Conservation (phyloP, 176 grass and related monocot species). For the Eragrostis curvula region DNA sequence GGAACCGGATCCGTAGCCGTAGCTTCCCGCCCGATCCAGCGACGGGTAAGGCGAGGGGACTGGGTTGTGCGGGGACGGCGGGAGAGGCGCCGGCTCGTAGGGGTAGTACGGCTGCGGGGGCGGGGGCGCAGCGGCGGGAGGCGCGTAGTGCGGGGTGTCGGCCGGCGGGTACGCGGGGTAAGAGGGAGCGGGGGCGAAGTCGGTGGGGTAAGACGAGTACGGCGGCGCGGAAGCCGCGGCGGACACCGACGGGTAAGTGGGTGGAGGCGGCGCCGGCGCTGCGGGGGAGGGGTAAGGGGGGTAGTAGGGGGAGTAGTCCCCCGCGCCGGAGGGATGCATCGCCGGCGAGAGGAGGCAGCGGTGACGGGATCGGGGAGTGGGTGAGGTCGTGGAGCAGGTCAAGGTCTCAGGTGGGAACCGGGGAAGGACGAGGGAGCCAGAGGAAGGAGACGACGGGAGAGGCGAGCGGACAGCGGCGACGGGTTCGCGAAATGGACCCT, state of each 20-base stretch:
- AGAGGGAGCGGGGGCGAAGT: constrained; percentile 44
- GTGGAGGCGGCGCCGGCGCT: constrained; percentile 6
- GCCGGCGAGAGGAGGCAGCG: constrained; percentile 11
- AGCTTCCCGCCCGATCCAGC: constrained; percentile 45
- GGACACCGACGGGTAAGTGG: constrained; percentile 52
- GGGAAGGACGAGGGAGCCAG: not conserved
- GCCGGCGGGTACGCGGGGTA: constrained; percentile 56
- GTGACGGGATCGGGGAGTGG: constrained; percentile 36
- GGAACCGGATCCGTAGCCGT: constrained; percentile 57
- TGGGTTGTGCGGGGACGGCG: constrained; percentile 46
- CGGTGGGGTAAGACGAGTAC: constrained; percentile 67
- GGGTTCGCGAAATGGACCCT: not conserved
- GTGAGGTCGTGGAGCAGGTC: not conserved
- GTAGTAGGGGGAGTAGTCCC: constrained; percentile 59
- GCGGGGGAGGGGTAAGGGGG: constrained; percentile 48
- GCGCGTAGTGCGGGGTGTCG: constrained; percentile 44
- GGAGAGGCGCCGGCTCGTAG: constrained; percentile 47
- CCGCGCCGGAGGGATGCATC: constrained; percentile 58
- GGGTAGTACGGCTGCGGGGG: constrained; percentile 57
- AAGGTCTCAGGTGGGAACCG: not conserved
- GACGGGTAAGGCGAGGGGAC: constrained; percentile 66
- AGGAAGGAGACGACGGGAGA: not conserved
- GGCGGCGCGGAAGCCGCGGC: constrained; percentile 78
- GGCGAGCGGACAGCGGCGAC: too few species aligned
- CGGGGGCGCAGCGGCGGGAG: constrained; percentile 21